Conservation (phyloP, 139 green algal species). For the Parachlorella kessleri region DNA sequence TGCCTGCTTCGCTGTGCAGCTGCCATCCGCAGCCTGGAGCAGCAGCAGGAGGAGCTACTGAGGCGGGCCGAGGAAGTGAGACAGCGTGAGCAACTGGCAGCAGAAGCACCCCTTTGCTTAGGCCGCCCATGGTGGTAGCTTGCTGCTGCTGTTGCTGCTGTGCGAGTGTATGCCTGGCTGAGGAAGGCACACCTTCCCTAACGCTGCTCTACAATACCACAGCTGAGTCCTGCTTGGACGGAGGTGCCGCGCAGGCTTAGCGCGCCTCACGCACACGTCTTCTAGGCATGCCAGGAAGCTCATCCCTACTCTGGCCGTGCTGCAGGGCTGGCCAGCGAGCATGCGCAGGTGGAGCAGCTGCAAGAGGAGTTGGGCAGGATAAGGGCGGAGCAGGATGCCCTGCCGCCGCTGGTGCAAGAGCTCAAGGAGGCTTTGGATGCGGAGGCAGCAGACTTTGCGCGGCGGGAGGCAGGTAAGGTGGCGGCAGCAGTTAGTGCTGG, state of each 20-base stretch:
- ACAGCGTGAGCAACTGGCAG: slow-evolving; percentile 1
- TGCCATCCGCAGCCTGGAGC: slow-evolving; percentile 20
- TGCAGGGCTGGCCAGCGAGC: slow-evolving; percentile 28
- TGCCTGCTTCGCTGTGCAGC: slow-evolving; percentile 5
- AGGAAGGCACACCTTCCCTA: background rate
- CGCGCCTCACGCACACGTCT: background rate
- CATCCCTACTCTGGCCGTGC: background rate
- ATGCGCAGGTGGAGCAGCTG: slow-evolving; percentile 8
- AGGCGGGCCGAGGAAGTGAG: slow-evolving; percentile 10
- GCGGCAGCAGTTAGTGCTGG: no score
- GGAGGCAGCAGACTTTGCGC: slow-evolving; percentile 19
- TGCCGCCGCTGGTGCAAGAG: slow-evolving; percentile 25
- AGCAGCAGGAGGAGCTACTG: slow-evolving; percentile 18
- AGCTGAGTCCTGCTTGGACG: background rate
- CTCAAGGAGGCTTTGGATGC: slow-evolving; percentile 26
- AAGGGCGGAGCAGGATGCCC: slow-evolving; percentile 11
- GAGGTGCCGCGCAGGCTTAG: background rate
- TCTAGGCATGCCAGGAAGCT: background rate
- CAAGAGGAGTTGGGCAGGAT: slow-evolving; percentile 23
- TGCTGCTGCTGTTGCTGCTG: background rate
- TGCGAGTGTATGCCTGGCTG: background rate
- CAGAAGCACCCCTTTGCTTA: background rate
- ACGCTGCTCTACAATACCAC: no score
- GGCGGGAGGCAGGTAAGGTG: slow-evolving; percentile 26
- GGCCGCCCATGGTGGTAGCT: background rate